phyloP scores from a whole-genome alignment of 176 grass and related monocot genomes.

The Oryza glumipatula region DNA sequence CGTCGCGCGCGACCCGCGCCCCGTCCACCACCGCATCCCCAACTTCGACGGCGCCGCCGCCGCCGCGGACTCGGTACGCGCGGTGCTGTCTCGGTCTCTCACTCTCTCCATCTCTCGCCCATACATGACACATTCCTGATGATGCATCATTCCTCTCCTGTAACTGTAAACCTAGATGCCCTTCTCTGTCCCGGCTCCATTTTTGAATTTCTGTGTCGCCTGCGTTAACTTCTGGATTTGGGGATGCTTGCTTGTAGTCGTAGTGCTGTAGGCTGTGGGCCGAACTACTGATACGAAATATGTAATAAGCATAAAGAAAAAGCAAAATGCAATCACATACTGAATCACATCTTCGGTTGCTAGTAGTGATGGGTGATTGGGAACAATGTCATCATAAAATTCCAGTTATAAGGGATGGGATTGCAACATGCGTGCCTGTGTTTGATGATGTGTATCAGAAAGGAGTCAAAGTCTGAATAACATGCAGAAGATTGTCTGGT shows the following conservation, averaged over 20 bases:
- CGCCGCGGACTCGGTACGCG: slow-evolving; percentile 61
- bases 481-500: not conserved
- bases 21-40: slow-evolving; percentile 96
- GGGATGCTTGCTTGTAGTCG: not conserved
- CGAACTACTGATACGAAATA: not conserved
- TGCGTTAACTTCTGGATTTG: not conserved
- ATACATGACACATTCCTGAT: no score
- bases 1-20: slow-evolving; percentile 71
- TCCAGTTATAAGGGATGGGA: not conserved
- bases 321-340: no score
- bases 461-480: not conserved
- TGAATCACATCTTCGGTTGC: not conserved
- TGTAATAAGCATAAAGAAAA: no score
- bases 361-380: no score
- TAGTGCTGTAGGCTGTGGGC: not conserved
- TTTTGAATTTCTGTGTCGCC: not conserved
- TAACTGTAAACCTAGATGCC: not conserved
- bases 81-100: not conserved
- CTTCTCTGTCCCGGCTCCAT: not conserved
- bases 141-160: no score
- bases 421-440: not conserved
- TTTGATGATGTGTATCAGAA: no score
- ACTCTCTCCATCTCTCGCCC: not conserved
- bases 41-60: slow-evolving; percentile 73
- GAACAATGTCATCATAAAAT: not conserved